phyloP scores from a whole-genome alignment of 768 basidiomycete genomes.

The Collybiopsis luxurians region DNA sequence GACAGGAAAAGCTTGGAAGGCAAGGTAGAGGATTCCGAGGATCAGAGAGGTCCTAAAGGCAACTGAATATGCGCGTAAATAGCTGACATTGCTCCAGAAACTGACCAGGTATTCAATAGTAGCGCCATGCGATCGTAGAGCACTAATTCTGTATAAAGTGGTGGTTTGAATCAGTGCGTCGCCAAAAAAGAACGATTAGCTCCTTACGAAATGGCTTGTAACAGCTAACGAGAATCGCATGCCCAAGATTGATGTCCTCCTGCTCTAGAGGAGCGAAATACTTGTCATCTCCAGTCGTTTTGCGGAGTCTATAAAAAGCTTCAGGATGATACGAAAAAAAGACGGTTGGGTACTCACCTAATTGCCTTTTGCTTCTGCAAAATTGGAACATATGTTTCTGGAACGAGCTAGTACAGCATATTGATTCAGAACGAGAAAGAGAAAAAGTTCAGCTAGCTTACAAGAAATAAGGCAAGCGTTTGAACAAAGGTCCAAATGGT shows the following conservation, averaged over 20 bases:
- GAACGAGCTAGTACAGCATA: constrained; percentile 63
- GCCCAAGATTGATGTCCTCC: constrained; percentile 37
- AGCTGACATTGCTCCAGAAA: constrained; percentile 37
- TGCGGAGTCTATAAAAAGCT: constrained; percentile 41
- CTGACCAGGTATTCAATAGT: constrained; percentile 66
- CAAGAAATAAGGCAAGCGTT: constrained; percentile 47
- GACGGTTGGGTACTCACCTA: constrained; percentile 29
- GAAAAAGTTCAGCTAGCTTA: constrained; percentile 23
- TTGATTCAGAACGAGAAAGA: too few relatives aligned
- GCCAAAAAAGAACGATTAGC: not conserved
- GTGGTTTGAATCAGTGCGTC: not conserved
- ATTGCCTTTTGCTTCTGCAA: constrained; percentile 59
- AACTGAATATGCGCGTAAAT: constrained; percentile 36
- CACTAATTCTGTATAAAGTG: constrained; percentile 46
- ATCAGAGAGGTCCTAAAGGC: constrained; percentile 56
- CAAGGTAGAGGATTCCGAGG: constrained; percentile 60
- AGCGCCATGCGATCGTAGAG: constrained; percentile 75
- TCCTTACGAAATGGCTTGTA: constrained; percentile 70
- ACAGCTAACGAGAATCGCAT: constrained; percentile 55
- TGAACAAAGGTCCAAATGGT: constrained; percentile 68
- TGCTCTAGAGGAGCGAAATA: constrained; percentile 64
- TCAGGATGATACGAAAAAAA: not conserved
- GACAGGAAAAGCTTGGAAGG: constrained; percentile 53
- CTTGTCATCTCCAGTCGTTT: constrained; percentile 47
- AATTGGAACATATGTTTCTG: constrained; percentile 69